These are phyloP conservation scores for Termitomyces titanicus DNA, from an alignment of 768 basidiomycete genomes.

Conservation along the genomic window DNA sequence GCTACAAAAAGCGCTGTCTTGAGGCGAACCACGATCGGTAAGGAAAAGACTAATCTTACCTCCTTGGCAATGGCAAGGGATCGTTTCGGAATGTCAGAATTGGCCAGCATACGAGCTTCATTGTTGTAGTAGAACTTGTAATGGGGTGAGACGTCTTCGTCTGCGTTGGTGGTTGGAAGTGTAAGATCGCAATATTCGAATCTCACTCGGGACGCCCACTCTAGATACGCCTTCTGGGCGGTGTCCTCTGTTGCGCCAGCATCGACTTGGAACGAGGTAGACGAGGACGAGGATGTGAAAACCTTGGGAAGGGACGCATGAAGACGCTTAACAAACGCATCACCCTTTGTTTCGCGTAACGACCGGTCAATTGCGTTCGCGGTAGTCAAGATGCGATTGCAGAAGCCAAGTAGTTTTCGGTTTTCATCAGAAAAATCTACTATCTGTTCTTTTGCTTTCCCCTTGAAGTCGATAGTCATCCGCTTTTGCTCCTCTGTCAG, in stretches of 20 bases:
- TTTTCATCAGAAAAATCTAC: slow-evolving; percentile 65
- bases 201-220: slow-evolving; percentile 78
- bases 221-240: slow-evolving; percentile 64
- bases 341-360: slow-evolving; percentile 85
- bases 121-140: slow-evolving; percentile 83
- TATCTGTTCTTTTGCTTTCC: slow-evolving; percentile 58
- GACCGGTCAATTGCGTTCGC: slow-evolving; percentile 86
- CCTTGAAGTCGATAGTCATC: slow-evolving; percentile 65
- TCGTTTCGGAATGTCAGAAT: slow-evolving; percentile 85
- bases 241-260: slow-evolving; percentile 64
- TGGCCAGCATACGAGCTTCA: slow-evolving; percentile 80
- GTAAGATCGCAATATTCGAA: slow-evolving; percentile 94
- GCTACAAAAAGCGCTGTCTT: slow-evolving; percentile 34
- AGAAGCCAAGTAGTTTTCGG: slow-evolving; percentile 73
- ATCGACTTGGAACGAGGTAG: slow-evolving; percentile 38
- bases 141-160: slow-evolving; percentile 56
- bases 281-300: slow-evolving; percentile 43
- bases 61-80: slow-evolving; percentile 95
- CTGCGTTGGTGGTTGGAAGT: slow-evolving; percentile 33
- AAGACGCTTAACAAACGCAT: slow-evolving; percentile 77
- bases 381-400: slow-evolving; percentile 79
- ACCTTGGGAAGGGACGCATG: slow-evolving; percentile 76
- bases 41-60: slow-evolving; percentile 33
- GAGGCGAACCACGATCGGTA: slow-evolving; percentile 1
- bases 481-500: slow-evolving; percentile 90